Conservation (phyloP, 225 moss, liverwort and hornwort species). For the Polytrichum commune region DNA sequence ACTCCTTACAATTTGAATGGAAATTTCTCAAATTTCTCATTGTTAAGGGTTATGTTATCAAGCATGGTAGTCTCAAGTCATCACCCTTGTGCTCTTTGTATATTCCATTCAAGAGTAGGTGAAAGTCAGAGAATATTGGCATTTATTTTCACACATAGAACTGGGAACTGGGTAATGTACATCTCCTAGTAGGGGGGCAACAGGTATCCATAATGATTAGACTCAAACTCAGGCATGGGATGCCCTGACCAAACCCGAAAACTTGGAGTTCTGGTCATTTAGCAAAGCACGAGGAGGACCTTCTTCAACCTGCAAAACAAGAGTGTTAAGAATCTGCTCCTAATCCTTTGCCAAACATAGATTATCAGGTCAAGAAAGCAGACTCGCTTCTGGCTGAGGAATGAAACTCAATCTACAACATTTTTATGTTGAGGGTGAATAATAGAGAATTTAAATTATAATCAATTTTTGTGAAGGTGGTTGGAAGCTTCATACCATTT, state of each 20-base stretch:
- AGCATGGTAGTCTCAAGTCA: too few relatives aligned
- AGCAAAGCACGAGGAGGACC: constrained; percentile 43
- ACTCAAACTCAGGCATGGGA: constrained; percentile 12
- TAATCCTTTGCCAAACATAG: neutral
- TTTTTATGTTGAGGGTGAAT: too few relatives aligned
- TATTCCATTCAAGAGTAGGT: too few relatives aligned
- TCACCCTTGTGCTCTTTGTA: too few relatives aligned
- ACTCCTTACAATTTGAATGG: too few relatives aligned
- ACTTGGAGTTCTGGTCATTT: constrained; percentile 36
- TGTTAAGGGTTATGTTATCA: too few relatives aligned
- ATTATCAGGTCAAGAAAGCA: neutral
- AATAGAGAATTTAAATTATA: neutral
- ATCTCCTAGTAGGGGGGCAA: neutral
- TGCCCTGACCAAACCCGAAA: constrained; percentile 42
- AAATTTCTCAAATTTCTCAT: too few relatives aligned
- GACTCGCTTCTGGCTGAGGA: too few relatives aligned
- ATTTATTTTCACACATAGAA: too few relatives aligned
- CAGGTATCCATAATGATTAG: neutral
- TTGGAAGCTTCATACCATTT: constrained; percentile 29
- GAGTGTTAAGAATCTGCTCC: too few relatives aligned
- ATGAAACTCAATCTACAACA: too few relatives aligned
- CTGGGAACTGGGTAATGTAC: neutral
- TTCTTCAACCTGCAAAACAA: constrained; percentile 39
- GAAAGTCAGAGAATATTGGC: too few relatives aligned
- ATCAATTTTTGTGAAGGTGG: neutral